phyloP scores from a whole-genome alignment of 805 yeast genomes.

The Myxozyma sirexii region DNA sequence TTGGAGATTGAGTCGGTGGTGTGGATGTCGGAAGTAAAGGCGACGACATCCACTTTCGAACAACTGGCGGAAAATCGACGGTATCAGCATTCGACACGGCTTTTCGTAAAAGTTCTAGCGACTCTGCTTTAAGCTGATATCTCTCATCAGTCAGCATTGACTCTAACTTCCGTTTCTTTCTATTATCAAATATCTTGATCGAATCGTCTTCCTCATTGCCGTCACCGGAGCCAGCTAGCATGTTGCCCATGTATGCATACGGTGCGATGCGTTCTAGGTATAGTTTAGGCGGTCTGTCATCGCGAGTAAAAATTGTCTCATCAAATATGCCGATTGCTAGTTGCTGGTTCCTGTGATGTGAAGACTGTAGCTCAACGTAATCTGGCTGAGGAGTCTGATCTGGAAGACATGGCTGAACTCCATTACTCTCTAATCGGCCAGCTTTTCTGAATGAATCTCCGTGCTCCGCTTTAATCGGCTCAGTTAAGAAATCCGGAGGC shows the following conservation, averaged over 20 bases:
- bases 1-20: background rate
- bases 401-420: background rate
- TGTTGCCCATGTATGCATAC: conserved; percentile 17
- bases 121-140: background rate
- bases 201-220: background rate
- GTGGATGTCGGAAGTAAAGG: background rate
- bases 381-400: background rate
- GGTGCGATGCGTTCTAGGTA: conserved; percentile 21
- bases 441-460: too few relatives aligned
- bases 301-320: background rate
- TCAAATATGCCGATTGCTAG: background rate
- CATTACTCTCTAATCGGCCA: too few relatives aligned
- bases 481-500: background rate
- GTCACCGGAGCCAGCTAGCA: background rate
- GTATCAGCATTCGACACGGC: background rate
- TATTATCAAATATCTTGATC: background rate
- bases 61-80: background rate
- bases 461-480: too few relatives aligned
- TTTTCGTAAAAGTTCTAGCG: background rate
- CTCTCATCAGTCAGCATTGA: background rate
- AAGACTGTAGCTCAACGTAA: background rate
- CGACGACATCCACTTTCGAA: conserved; percentile 7
- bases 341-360: background rate
- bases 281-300: background rate
- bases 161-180: background rate